Conservation (phyloP, 2,329 filamentous ascomycete genomes). For the Phialemoniopsis sp. region DNA sequence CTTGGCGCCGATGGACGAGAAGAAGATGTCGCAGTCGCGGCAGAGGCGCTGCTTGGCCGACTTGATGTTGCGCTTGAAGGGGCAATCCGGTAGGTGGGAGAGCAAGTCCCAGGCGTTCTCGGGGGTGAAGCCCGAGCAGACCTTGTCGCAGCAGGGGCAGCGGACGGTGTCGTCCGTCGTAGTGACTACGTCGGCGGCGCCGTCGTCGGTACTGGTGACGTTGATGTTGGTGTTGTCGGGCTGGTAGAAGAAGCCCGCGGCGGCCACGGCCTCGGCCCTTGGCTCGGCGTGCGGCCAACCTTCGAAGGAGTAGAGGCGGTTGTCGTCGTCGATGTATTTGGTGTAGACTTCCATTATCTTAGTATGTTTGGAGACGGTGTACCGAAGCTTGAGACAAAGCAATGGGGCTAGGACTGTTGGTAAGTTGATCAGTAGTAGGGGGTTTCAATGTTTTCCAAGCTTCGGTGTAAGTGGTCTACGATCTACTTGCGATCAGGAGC, state of each 20-base stretch:
- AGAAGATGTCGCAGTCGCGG: slow-evolving; percentile 1
- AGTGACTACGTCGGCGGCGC: neutral
- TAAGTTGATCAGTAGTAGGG: no score
- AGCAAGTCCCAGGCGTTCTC: neutral
- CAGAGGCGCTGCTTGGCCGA: slow-evolving; percentile 1
- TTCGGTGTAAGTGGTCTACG: no score
- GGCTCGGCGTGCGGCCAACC: slow-evolving; percentile 1
- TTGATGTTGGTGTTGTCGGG: neutral
- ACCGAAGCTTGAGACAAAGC: no score
- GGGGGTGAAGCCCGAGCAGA: neutral
- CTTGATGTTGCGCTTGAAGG: neutral
- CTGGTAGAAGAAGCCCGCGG: neutral
- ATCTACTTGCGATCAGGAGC: no score
- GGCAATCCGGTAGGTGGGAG: neutral
- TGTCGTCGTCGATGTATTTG: neutral
- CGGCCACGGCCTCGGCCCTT: neutral
- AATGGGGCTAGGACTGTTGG: no score
- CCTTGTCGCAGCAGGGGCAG: neutral
- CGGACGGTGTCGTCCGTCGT: neutral
- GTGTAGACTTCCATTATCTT: no score
- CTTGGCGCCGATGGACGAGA: slow-evolving; percentile 1
- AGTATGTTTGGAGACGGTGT: no score
- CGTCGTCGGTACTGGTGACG: neutral
- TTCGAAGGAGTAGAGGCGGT: neutral
- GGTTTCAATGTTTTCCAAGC: no score